Percentiles rank a stretch among this genome's conserved stretches.
phyloP scores from a whole-genome alignment of 805 yeast species.

The Priceomyces melissophilus region DNA sequence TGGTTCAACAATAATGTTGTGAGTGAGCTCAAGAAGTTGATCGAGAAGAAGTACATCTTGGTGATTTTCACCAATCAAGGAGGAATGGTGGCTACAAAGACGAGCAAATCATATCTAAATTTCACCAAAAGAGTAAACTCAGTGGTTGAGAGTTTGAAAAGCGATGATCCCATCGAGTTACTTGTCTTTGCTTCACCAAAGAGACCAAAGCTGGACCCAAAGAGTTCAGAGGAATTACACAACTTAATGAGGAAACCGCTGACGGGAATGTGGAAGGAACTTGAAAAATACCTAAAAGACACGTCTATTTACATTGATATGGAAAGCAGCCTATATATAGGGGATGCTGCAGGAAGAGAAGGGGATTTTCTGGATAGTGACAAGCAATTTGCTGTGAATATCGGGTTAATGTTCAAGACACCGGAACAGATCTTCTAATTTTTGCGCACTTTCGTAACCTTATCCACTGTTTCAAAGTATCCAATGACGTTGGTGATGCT shows the following conservation, averaged over 20 bases:
- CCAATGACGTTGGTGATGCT: constrained; percentile 48
- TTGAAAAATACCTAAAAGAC: constrained; percentile 37
- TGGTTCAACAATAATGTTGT: constrained; percentile 32
- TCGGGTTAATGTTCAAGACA: constrained; percentile 51
- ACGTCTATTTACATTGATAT: constrained; percentile 32
- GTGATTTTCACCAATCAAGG: constrained; percentile 90
- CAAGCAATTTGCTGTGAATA: constrained; percentile 57
- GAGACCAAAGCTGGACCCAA: constrained; percentile 32
- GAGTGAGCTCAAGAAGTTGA: constrained; percentile 19
- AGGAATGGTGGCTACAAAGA: constrained; percentile 43
- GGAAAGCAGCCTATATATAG: constrained; percentile 63
- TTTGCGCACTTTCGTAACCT: constrained; percentile 27
- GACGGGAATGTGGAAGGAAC: constrained; percentile 69
- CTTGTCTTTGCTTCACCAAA: constrained; percentile 65
- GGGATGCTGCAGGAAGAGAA: constrained; percentile 92
- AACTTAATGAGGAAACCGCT: constrained; percentile 64
- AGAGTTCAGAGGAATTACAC: constrained; percentile 31
- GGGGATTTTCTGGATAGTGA: constrained; percentile 83
- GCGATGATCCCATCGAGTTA: constrained; percentile 18
- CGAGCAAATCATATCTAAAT: constrained; percentile 32
- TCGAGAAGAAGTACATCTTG: constrained; percentile 32
- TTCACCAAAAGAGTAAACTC: constrained; percentile 41
- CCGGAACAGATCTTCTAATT: constrained; percentile 66
- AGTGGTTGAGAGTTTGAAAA: constrained; percentile 29
- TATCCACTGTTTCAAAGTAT: constrained; percentile 66